These are phyloP conservation scores for Pleurotus tuoliensis DNA, from an alignment of 768 basidiomycete genomes.

Conservation along the genomic window DNA sequence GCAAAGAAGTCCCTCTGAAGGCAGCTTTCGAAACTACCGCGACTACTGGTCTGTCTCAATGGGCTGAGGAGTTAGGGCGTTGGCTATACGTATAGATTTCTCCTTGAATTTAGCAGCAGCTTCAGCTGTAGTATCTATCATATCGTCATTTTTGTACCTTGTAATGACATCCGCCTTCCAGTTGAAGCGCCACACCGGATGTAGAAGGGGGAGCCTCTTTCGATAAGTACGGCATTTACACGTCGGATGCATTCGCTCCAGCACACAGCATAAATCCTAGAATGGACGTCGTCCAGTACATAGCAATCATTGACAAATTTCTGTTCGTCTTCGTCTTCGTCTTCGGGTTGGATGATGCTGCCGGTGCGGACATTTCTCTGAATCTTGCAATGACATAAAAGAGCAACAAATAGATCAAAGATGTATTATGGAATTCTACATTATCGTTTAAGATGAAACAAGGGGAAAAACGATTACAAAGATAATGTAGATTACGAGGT, in stretches of 20 bases:
- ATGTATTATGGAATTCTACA: not conserved
- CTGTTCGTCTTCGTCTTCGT: no score
- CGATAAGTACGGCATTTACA: no score
- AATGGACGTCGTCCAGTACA: no score
- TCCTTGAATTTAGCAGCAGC: not conserved
- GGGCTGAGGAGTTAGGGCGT: constrained; percentile 13
- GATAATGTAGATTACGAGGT: constrained; percentile 2
- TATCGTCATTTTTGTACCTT: not conserved
- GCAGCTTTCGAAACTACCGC: not conserved
- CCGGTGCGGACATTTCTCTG: no score
- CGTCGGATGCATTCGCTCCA: no score
- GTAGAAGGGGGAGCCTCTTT: no score
- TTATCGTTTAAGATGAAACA: not conserved
- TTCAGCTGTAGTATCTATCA: not conserved
- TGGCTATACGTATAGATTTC: constrained; percentile 12
- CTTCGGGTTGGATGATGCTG: no score
- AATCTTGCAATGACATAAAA: no score
- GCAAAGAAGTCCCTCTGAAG: not conserved
- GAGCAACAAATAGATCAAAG: not conserved
- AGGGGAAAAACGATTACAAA: not conserved
- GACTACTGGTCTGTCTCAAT: constrained; percentile 3
- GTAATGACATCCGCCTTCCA: no score
- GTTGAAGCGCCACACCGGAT: no score
- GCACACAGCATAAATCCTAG: no score
- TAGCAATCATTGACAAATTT: no score